Evolutionary conservation across 2,329 filamentous ascomycete genomes (phyloP), one percentile per base, ranked within the genome.

Genomic region (Metarhizium robertsii): DNA sequence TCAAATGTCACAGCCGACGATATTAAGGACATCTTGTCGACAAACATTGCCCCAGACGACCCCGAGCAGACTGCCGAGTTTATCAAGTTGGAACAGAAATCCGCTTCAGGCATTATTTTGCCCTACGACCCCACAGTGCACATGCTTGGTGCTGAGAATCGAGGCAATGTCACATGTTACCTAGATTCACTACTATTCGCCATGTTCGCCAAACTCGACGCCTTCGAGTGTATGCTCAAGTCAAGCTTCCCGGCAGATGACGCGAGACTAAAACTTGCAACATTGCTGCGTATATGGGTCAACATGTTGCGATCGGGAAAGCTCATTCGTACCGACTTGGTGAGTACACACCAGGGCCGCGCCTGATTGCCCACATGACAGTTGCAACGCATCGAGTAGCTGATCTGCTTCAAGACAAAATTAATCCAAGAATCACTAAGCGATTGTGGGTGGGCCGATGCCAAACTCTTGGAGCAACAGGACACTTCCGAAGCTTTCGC

Each of bases 401-500:
- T 66, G 55, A 65, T 54, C 11, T 20, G 11, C 34, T 16, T 20
- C 63, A 92, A 34, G 87, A 95, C 90, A 7, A 81, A 87, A 69
- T 78, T 90, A 60, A 79, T 99, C 14, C 92, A 96, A 70, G 83
- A 92, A 45, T 79, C 90, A 10, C 71, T 97, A 43, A 86, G 87
- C 18, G 86, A 86, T 53, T 96, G 92, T 67, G 94, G 92, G 4
- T 97, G 94, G 94, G 74, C 80, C 61, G 91, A 95, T 56, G 92
- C 92, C 50, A 80, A 81, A 25, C 72, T 81, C 56, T 67, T 89
- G n/a, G 81, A 85, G 62, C 94, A 97, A 66, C 94, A 99, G 71
- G 94, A 99, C 69, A 90, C 90, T 0, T 96, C 94, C 0, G 94
- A 99, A 71, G 92, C 92, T 1, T 97, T 97, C 67, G 89, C 86